A percentile compares a stretch with the other conserved stretches of the same genome.
These are phyloP conservation scores for Cryphonectria radicalis DNA, from an alignment of 2,329 filamentous ascomycete genomes.

Conservation along the genomic window DNA sequence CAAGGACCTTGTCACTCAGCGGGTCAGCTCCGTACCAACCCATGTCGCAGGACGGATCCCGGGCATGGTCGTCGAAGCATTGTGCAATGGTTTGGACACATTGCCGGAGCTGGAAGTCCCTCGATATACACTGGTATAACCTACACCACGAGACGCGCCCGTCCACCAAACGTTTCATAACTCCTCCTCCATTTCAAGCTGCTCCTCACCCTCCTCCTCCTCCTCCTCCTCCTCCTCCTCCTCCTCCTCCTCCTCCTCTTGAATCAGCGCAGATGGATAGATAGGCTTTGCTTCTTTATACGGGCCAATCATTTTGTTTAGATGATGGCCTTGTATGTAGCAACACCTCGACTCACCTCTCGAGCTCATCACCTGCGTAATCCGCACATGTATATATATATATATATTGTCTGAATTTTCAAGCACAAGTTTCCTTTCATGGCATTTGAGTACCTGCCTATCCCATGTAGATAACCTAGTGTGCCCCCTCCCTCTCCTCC, in stretches of 20 bases:
- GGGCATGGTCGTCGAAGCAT: not conserved
- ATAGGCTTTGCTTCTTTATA: not conserved
- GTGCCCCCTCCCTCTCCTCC: not conserved
- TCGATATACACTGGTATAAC: not conserved
- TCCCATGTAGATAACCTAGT: not conserved
- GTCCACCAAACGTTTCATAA: not conserved
- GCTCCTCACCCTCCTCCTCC: too few relatives aligned
- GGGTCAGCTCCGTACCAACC: not conserved
- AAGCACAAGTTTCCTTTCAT: not conserved
- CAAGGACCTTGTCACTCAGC: not conserved
- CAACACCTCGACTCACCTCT: not conserved
- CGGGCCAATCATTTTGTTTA: too few relatives aligned
- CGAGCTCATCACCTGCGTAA: not conserved
- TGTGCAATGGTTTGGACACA: not conserved
- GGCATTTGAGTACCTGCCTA: conserved; percentile 5
- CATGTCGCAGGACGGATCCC: not conserved
- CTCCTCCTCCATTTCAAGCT: too few relatives aligned
- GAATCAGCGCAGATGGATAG: too few relatives aligned
- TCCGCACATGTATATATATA: too few relatives aligned
- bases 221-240: too few relatives aligned
- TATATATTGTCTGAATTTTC: not conserved
- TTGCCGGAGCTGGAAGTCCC: not conserved
- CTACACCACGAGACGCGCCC: not conserved
- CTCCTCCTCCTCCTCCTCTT: too few relatives aligned
- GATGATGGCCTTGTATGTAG: not conserved